phyloP scores from a whole-genome alignment of 192 early-diverging fungal species.

The Haplosporangium gracile region DNA sequence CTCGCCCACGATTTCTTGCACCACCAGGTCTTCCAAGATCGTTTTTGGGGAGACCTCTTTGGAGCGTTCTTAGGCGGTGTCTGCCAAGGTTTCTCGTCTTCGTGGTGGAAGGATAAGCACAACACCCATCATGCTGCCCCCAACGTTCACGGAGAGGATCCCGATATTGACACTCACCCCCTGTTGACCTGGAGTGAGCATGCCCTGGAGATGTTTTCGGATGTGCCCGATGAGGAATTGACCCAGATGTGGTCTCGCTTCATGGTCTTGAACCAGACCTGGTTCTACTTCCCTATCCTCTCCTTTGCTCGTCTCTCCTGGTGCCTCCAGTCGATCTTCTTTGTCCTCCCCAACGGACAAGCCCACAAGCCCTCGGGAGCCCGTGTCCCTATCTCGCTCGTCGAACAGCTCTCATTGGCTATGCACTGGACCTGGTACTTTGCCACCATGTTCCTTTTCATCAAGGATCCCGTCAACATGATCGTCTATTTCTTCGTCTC shows the following conservation, averaged over 20 bases:
- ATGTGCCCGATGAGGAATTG: slow-evolving; percentile 63
- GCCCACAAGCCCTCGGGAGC: slow-evolving; percentile 60
- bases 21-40: slow-evolving; percentile 83
- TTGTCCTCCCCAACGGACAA: slow-evolving; percentile 61
- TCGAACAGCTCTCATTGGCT: slow-evolving; percentile 68
- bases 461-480: slow-evolving; percentile 50
- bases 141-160: slow-evolving; percentile 85
- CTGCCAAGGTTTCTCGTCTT: slow-evolving; percentile 82
- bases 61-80: slow-evolving; percentile 81
- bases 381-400: slow-evolving; percentile 52
- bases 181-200: slow-evolving; percentile 82
- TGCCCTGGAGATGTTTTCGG: slow-evolving; percentile 62
- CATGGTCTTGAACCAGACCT: slow-evolving; percentile 72
- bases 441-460: slow-evolving; percentile 65
- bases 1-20: slow-evolving; percentile 87
- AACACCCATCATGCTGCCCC: slow-evolving; percentile 87
- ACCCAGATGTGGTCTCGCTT: slow-evolving; percentile 70
- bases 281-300: slow-evolving; percentile 80
- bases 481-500: slow-evolving; percentile 72
- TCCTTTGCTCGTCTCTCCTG: slow-evolving; percentile 83
- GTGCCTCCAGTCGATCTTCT: slow-evolving; percentile 75
- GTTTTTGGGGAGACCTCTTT: slow-evolving; percentile 70
- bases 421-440: slow-evolving; percentile 80
- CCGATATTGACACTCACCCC: slow-evolving; percentile 88
- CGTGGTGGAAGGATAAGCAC: slow-evolving; percentile 93